Evolutionary conservation across 768 basidiomycete genomes (phyloP).

Genomic region (Rhizopogon vinicolor): DNA sequence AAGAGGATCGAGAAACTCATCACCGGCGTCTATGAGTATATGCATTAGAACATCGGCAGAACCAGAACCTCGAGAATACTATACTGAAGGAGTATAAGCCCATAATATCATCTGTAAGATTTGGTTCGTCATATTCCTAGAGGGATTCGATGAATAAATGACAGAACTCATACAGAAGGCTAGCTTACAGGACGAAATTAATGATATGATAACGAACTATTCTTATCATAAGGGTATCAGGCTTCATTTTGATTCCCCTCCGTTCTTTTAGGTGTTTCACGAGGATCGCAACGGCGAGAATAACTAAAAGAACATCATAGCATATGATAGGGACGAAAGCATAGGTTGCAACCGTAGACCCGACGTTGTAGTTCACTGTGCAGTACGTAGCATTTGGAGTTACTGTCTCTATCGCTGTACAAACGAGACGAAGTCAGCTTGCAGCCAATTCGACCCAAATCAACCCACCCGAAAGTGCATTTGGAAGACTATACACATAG

Average conservation of each 20-base stretch:
- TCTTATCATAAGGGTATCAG: not conserved
- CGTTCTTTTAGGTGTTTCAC: not conserved
- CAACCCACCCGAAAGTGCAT: not conserved
- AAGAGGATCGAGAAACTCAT: not conserved
- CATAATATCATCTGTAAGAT: not conserved
- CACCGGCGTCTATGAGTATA: not conserved
- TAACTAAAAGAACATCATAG: not conserved
- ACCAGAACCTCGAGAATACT: too few species aligned
- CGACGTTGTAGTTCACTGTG: not conserved
- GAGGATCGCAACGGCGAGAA: not conserved
- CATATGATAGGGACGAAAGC: not conserved
- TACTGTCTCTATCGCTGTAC: not conserved
- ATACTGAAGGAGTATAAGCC: not conserved
- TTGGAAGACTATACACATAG: not conserved
- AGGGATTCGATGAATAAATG: not conserved
- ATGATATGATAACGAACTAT: not conserved
- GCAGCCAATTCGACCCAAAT: not conserved
- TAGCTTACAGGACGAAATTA: not conserved
- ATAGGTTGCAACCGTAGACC: not conserved
- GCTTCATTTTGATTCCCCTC: not conserved
- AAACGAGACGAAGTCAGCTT: not conserved
- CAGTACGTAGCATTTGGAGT: not conserved
- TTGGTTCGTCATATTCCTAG: not conserved
- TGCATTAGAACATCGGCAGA: not conserved
- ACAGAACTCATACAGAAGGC: not conserved